Conservation (phyloP, 495 filamentous ascomycete genomes). For the Talaromyces thailandensis region DNA sequence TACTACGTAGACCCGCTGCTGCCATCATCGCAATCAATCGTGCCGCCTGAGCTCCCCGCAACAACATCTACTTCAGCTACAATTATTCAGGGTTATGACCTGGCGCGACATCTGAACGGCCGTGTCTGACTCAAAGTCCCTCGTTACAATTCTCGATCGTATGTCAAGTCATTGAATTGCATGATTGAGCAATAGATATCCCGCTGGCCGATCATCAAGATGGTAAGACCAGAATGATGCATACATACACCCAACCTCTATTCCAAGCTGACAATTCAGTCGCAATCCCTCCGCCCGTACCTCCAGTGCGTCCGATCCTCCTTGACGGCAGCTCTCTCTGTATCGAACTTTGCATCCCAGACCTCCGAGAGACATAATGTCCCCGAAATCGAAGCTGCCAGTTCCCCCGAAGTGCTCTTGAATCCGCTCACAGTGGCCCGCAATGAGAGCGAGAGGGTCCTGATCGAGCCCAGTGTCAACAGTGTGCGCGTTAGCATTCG, state of each 20-base stretch:
- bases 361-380: constrained; percentile 95
- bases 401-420: constrained; percentile 88
- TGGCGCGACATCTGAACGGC: not conserved
- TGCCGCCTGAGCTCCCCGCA: constrained; percentile 6
- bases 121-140: not conserved
- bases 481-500: constrained; percentile 91
- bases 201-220: not conserved
- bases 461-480: constrained; percentile 94
- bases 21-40: not conserved
- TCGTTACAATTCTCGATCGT: not conserved
- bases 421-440: constrained; percentile 80
- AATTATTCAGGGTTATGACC: not conserved
- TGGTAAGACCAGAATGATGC: not conserved
- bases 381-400: constrained; percentile 88
- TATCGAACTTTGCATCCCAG: constrained; percentile 97
- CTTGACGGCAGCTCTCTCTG: constrained; percentile 84
- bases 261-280: constrained; percentile 39
- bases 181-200: not conserved
- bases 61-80: not conserved
- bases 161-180: not conserved
- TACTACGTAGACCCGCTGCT: not conserved
- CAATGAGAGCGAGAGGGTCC: constrained; percentile 89
- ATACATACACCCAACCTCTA: not conserved
- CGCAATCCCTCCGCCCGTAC: constrained; percentile 96
- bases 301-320: constrained; percentile 93